phyloP scores from a whole-genome alignment of 2,329 filamentous ascomycete species.

The Botryotinia calthae region DNA sequence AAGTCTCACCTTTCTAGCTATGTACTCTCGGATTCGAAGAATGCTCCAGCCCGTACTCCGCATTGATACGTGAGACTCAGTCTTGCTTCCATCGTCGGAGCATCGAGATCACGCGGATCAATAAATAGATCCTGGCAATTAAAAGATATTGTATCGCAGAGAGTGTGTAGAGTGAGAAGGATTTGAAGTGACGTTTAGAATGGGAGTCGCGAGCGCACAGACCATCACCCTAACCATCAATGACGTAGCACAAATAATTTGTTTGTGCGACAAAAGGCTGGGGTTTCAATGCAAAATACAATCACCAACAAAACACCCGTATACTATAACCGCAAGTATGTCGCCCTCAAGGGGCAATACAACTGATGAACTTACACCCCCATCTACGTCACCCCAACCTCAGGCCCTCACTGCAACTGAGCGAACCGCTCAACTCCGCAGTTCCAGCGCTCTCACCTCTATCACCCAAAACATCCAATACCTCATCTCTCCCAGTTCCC shows the following conservation, averaged over 20 bases:
- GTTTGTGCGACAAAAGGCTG: not conserved
- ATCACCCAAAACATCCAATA: constrained; percentile 35
- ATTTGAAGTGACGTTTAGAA: not conserved
- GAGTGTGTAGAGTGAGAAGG: not conserved
- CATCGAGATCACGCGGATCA: not conserved
- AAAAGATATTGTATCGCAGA: not conserved
- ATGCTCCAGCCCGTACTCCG: not conserved
- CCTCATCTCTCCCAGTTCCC: constrained; percentile 33
- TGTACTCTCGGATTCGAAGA: not conserved
- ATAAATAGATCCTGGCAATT: not conserved
- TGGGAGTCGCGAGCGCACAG: not conserved
- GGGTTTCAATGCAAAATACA: not conserved
- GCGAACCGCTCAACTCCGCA: constrained; percentile 32
- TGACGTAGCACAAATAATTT: constrained; percentile 13
- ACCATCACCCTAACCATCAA: constrained; percentile 2
- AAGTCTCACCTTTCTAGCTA: not conserved
- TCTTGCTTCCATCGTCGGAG: not conserved
- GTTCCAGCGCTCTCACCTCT: constrained; percentile 33
- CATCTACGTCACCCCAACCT: not conserved
- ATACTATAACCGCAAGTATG: constrained; percentile 22
- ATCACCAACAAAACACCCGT: not conserved
- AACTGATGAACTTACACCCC: not conserved
- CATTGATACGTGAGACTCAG: not conserved
- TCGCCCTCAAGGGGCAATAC: constrained; percentile 27
- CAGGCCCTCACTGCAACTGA: constrained; percentile 28